Percentiles rank a stretch among this genome's conserved stretches.
phyloP scores from a whole-genome alignment of 768 basidiomycete genomes.

The Auricularia sp. region DNA sequence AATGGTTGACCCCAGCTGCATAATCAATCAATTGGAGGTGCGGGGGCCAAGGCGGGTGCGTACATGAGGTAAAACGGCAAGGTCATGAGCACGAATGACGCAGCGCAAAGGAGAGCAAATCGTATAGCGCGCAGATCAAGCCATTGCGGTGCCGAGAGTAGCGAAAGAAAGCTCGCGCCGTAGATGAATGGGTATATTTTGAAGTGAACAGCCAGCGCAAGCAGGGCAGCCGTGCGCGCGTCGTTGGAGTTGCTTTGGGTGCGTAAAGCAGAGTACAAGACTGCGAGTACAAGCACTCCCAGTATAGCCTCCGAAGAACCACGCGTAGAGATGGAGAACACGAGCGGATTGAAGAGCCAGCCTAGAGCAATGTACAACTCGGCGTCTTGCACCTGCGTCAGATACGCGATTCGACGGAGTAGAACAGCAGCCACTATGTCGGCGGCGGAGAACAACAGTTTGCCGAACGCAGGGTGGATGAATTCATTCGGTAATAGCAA shows the following conservation, averaged over 20 bases:
- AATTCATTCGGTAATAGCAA: slow-evolving; percentile 72
- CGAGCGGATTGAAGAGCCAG: slow-evolving; percentile 84
- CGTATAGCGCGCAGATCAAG: slow-evolving; percentile 41
- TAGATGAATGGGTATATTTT: slow-evolving; percentile 96
- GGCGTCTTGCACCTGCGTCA: not conserved
- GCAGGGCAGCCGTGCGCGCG: slow-evolving; percentile 52
- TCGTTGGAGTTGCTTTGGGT: slow-evolving; percentile 32
- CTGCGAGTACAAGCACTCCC: slow-evolving; percentile 64
- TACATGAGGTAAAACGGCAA: slow-evolving; percentile 65
- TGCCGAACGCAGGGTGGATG: slow-evolving; percentile 81
- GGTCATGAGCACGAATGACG: slow-evolving; percentile 57
- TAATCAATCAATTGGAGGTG: not conserved
- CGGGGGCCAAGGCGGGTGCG: slow-evolving; percentile 23
- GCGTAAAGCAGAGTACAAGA: slow-evolving; percentile 48
- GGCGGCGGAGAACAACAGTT: slow-evolving; percentile 75
- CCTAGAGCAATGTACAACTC: slow-evolving; percentile 1
- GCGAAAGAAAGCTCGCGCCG: slow-evolving; percentile 64
- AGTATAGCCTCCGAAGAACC: slow-evolving; percentile 92
- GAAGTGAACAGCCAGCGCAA: slow-evolving; percentile 87
- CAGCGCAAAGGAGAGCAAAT: slow-evolving; percentile 62
- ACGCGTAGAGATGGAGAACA: slow-evolving; percentile 92
- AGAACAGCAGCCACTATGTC: slow-evolving; percentile 74
- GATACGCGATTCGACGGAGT: slow-evolving; percentile 34
- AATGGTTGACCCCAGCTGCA: slow-evolving; percentile 91
- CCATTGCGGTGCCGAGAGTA: slow-evolving; percentile 27